Evolutionary conservation across 148 eudicot species (phyloP).

Genomic region (Rhododendron kiyosumense): DNA sequence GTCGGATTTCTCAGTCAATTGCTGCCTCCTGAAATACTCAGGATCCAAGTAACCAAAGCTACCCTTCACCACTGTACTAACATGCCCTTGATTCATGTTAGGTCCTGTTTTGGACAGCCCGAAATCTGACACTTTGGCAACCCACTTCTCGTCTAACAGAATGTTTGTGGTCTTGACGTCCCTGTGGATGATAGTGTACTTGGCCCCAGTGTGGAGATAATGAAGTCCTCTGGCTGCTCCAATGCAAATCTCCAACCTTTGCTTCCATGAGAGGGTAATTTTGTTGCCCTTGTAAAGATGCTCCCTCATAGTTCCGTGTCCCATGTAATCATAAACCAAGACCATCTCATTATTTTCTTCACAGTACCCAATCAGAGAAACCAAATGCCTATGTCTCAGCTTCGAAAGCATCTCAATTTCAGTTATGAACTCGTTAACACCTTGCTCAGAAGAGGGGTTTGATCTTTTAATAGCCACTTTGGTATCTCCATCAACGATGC

Average conservation of each 20-base stretch:
- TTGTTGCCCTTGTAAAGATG: conserved; percentile 45
- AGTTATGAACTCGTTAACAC: conserved; percentile 43
- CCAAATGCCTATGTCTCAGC: conserved; percentile 45
- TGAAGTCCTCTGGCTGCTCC: conserved; percentile 53
- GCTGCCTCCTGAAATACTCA: conserved; percentile 42
- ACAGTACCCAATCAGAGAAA: conserved; percentile 44
- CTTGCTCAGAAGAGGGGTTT: conserved; percentile 49
- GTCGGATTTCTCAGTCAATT: conserved; percentile 45
- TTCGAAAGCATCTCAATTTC: conserved; percentile 51
- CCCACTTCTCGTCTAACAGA: conserved; percentile 51
- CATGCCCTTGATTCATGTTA: conserved; percentile 42
- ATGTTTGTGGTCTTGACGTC: conserved; percentile 53
- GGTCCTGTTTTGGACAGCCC: conserved; percentile 52
- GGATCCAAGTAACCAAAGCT: conserved; percentile 53
- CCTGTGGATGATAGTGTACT: conserved; percentile 42
- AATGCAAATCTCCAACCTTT: conserved; percentile 50
- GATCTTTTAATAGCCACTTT: conserved; percentile 50
- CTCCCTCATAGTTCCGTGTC: conserved; percentile 42
- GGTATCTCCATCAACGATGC: conserved; percentile 28
- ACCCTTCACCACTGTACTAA: conserved; percentile 44
- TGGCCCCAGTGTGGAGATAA: conserved; percentile 43
- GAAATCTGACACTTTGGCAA: conserved; percentile 49
- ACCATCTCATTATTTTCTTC: conserved; percentile 43
- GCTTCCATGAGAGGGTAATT: conserved; percentile 40
- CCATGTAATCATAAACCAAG: conserved; percentile 50